These are phyloP conservation scores for Cladosporium sp. DNA, from an alignment of 2,329 filamentous ascomycete genomes.

Conservation along the genomic window DNA sequence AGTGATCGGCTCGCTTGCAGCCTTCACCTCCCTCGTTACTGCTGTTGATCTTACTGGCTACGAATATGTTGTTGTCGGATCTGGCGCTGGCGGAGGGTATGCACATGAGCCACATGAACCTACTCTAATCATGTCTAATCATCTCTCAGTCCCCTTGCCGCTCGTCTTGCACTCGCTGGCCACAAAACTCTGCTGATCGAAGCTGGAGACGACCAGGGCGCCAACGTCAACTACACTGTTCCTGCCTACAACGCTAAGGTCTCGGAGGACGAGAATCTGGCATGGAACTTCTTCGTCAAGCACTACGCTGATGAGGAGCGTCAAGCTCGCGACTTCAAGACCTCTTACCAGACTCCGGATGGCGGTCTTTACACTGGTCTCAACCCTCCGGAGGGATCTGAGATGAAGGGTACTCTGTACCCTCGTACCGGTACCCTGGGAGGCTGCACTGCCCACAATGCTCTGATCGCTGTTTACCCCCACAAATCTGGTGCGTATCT, in stretches of 20 bases:
- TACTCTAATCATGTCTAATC: neutral
- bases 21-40: conserved; percentile 11
- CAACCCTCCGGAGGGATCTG: conserved; percentile 50
- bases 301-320: conserved; percentile 55
- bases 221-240: conserved; percentile 49
- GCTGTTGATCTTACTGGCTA: conserved; percentile 35
- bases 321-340: conserved; percentile 56
- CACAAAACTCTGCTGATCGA: conserved; percentile 59
- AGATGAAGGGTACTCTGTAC: conserved; percentile 53
- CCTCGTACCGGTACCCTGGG: conserved; percentile 55
- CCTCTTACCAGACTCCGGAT: conserved; percentile 51
- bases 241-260: conserved; percentile 52
- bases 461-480: conserved; percentile 56
- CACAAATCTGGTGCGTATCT: conserved; percentile 37
- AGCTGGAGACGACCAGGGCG: conserved; percentile 55
- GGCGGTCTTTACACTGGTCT: conserved; percentile 52
- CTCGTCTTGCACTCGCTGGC: conserved; percentile 56
- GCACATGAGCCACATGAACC: neutral
- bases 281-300: conserved; percentile 62
- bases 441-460: conserved; percentile 60
- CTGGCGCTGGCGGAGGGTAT: conserved; percentile 53
- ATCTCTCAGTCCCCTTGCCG: conserved; percentile 44
- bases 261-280: conserved; percentile 53
- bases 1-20: conserved; percentile 15
- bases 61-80: conserved; percentile 61